phyloP scores from a whole-genome alignment of 805 yeast species.

The Nakazawaea populi region DNA sequence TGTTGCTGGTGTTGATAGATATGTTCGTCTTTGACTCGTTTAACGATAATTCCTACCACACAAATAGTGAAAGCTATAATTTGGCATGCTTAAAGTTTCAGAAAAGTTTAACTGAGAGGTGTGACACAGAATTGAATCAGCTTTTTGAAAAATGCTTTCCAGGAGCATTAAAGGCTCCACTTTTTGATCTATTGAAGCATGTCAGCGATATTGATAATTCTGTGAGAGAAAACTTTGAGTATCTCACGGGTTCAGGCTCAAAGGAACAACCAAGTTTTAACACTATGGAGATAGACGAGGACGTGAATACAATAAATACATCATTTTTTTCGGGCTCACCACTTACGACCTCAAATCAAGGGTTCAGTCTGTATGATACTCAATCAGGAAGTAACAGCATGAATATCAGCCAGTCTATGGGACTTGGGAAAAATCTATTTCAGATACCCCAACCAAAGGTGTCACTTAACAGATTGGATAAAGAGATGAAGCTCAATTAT shows the following conservation, averaged over 20 bases:
- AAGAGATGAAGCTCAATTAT: constrained; percentile 38
- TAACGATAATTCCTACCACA: neutral
- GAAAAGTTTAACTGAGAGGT: neutral
- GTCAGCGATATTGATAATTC: constrained; percentile 15
- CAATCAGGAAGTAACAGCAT: neutral
- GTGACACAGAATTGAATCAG: neutral
- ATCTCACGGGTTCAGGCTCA: constrained; percentile 23
- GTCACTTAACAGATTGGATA: constrained; percentile 29
- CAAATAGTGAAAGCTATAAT: neutral
- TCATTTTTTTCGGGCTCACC: constrained; percentile 20
- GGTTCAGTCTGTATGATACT: neutral
- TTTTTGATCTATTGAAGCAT: constrained; percentile 12
- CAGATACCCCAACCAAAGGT: constrained; percentile 28
- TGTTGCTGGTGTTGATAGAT: constrained; percentile 27
- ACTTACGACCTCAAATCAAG: constrained; percentile 11
- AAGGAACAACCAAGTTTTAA: constrained; percentile 27
- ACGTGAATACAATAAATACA: no score
- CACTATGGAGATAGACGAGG: constrained; percentile 22
- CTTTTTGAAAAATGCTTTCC: constrained; percentile 1
- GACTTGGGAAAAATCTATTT: constrained; percentile 21
- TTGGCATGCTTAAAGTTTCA: constrained; percentile 1
- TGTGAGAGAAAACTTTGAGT: constrained; percentile 30
- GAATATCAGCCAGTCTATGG: neutral
- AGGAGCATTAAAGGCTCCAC: constrained; percentile 2
- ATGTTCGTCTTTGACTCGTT: constrained; percentile 20